A percentile compares a stretch with the other conserved stretches of the same genome.
These are phyloP conservation scores for Skeletonema menzelii DNA, from an alignment of 108 stramenopile genomes.

Conservation along the genomic window DNA sequence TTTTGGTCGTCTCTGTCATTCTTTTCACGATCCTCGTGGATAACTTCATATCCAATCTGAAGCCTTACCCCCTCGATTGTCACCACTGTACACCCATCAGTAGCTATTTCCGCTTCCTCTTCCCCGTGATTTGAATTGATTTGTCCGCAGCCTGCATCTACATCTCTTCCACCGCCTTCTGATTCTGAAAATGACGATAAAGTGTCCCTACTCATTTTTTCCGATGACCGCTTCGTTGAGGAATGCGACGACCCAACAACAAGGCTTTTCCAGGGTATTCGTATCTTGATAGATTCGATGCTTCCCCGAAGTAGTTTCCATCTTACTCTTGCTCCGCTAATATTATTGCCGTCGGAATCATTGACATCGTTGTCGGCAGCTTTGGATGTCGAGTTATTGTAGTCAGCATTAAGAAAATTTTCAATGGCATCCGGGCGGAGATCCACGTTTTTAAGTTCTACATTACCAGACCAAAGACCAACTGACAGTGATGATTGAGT, in stretches of 20 bases:
- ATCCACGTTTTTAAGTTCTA: conserved; percentile 40
- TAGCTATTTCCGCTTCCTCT: conserved; percentile 3
- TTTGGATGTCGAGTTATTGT: not conserved
- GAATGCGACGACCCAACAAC: conserved; percentile 33
- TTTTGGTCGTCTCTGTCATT: not conserved
- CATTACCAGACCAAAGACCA: conserved; percentile 37
- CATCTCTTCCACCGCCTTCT: not conserved
- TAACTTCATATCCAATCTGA: conserved; percentile 33
- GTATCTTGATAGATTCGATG: conserved; percentile 25
- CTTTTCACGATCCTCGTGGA: conserved; percentile 17
- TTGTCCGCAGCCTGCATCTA: not conserved
- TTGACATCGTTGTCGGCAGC: conserved; percentile 5
- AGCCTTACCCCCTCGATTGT: conserved; percentile 28
- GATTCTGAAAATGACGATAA: not conserved
- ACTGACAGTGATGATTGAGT: conserved; percentile 17
- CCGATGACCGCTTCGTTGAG: not conserved
- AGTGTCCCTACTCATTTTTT: not conserved
- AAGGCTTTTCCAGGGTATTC: conserved; percentile 42
- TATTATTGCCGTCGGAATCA: not conserved
- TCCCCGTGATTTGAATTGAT: not conserved
- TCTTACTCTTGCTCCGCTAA: conserved; percentile 11
- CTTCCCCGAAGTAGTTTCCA: conserved; percentile 43
- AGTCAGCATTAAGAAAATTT: conserved; percentile 25
- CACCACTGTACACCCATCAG: conserved; percentile 23
- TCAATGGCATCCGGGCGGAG: conserved; percentile 41